These are phyloP conservation scores for Penicillium waksmanii DNA, from an alignment of 495 filamentous ascomycete genomes.

Conservation along the genomic window DNA sequence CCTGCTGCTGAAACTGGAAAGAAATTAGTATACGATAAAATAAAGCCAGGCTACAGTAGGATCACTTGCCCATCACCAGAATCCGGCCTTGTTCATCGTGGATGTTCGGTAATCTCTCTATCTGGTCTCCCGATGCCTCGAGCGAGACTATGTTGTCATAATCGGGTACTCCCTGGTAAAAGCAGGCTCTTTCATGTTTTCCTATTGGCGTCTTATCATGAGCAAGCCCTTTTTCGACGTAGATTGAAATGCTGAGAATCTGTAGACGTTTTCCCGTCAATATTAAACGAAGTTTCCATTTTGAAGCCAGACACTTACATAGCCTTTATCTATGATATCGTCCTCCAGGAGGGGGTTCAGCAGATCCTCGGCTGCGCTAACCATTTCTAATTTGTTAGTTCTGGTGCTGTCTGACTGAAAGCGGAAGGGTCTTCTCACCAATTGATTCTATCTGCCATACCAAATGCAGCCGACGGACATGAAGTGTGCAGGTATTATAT, in stretches of 20 bases:
- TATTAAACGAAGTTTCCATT: slow-evolving; percentile 3
- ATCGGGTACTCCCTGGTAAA: slow-evolving; percentile 24
- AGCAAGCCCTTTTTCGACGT: slow-evolving; percentile 19
- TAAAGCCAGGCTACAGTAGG: not conserved
- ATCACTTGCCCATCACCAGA: slow-evolving; percentile 25
- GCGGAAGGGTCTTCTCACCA: slow-evolving; percentile 2
- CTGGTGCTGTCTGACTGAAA: not conserved
- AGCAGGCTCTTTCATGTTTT: slow-evolving; percentile 18
- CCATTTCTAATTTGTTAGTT: slow-evolving; percentile 12
- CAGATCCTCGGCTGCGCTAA: slow-evolving; percentile 12
- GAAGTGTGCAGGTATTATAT: slow-evolving; percentile 27
- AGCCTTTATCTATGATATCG: slow-evolving; percentile 27
- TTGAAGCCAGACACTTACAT: slow-evolving; percentile 18
- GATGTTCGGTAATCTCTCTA: slow-evolving; percentile 28
- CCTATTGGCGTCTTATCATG: slow-evolving; percentile 19
- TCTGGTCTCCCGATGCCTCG: slow-evolving; percentile 21
- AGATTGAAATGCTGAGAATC: slow-evolving; percentile 30
- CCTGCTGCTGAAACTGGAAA: slow-evolving; percentile 14
- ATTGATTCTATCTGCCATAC: slow-evolving; percentile 34
- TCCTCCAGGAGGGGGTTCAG: slow-evolving; percentile 29
- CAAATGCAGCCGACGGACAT: slow-evolving; percentile 30
- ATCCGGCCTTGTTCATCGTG: too few relatives aligned
- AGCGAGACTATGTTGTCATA: slow-evolving; percentile 22
- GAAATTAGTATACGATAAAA: slow-evolving; percentile 8
- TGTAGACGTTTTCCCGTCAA: slow-evolving; percentile 12